A percentile compares a stretch with the other conserved stretches of the same genome.
These are phyloP conservation scores for Vitis riparia DNA, from an alignment of 164 flowering plant species.

Conservation along the genomic window DNA sequence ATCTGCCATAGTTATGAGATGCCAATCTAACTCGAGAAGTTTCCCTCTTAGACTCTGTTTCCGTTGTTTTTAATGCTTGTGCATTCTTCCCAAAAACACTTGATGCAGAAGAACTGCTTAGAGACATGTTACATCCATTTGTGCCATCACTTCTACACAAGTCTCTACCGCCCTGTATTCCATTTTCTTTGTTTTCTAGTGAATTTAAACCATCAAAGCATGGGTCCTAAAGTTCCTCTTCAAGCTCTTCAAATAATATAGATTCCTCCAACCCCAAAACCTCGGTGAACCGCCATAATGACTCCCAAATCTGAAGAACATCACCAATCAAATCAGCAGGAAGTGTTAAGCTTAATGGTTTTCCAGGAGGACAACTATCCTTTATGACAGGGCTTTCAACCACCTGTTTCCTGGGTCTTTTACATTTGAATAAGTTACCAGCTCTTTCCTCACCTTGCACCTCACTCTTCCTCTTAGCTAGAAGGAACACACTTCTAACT, in stretches of 20 bases:
- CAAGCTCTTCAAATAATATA: constrained; percentile 64
- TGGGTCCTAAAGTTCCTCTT: constrained; percentile 69
- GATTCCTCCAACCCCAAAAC: constrained; percentile 61
- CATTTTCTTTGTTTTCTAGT: constrained; percentile 37
- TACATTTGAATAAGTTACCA: constrained; percentile 26
- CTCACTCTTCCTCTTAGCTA: constrained; percentile 39
- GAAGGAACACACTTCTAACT: constrained; percentile 60
- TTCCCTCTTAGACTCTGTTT: constrained; percentile 44
- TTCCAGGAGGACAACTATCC: constrained; percentile 58
- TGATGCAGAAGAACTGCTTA: constrained; percentile 24
- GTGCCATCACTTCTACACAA: constrained; percentile 18
- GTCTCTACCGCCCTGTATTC: constrained; percentile 27
- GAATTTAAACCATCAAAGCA: constrained; percentile 46
- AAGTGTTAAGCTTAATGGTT: constrained; percentile 55
- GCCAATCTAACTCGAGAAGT: constrained; percentile 43
- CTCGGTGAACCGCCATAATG: constrained; percentile 67
- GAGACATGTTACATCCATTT: constrained; percentile 16
- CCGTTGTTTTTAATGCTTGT: constrained; percentile 41
- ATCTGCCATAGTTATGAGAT: constrained; percentile 40
- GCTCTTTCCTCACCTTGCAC: constrained; percentile 22
- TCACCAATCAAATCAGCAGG: constrained; percentile 74
- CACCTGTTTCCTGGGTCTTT: constrained; percentile 18
- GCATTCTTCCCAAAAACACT: constrained; percentile 25
- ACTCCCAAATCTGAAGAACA: constrained; percentile 84
- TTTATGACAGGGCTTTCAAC: constrained; percentile 20